Conservation (phyloP, 2,329 filamentous ascomycete species). For the Fusarium robinianum region DNA sequence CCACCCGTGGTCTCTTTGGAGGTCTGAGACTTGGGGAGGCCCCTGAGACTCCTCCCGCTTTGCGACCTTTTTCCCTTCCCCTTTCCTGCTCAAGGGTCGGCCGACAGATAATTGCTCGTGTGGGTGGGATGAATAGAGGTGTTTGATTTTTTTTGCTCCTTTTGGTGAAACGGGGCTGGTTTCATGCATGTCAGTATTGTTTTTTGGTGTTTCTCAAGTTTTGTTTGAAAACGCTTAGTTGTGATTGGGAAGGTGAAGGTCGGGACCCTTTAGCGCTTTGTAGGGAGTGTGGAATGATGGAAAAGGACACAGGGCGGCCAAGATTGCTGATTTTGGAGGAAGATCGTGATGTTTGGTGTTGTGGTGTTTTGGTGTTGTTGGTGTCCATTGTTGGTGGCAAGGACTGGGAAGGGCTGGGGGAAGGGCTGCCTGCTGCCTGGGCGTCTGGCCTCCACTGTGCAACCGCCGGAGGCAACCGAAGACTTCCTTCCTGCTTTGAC, state of each 20-base stretch:
- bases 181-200: constrained; percentile 24
- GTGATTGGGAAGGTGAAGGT: not conserved
- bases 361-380: constrained; percentile 30
- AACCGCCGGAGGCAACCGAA: constrained; percentile 33
- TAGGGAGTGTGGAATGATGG: constrained; percentile 1
- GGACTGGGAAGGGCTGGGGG: too few relatives aligned
- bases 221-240: not conserved
- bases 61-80: constrained; percentile 1
- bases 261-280: constrained; percentile 12
- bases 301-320: constrained; percentile 12
- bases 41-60: constrained; percentile 22
- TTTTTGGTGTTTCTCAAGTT: constrained; percentile 1
- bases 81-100: not conserved
- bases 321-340: constrained; percentile 1
- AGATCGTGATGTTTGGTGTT: constrained; percentile 27
- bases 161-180: constrained; percentile 32
- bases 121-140: not conserved
- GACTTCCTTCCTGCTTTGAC: constrained; percentile 15
- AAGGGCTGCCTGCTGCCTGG: too few relatives aligned
- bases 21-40: constrained; percentile 10
- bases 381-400: constrained; percentile 11
- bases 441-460: not conserved
- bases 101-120: not conserved
- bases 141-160: constrained; percentile 11
- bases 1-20: constrained; percentile 9